Conservation (phyloP, 2,329 filamentous ascomycete genomes). For the Karstenula rhodostoma region DNA sequence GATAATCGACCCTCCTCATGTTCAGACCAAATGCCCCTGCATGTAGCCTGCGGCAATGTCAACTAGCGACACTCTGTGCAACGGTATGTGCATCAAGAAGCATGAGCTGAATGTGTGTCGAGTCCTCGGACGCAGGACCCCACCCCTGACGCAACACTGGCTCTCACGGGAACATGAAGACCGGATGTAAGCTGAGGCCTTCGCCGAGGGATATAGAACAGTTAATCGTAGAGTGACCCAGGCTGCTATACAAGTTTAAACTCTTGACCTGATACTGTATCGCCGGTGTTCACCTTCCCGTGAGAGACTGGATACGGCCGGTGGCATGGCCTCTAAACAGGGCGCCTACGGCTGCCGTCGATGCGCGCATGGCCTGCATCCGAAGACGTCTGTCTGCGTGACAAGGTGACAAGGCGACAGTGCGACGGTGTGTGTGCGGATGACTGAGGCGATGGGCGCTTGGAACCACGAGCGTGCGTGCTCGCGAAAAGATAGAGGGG, state of each 20-base stretch:
- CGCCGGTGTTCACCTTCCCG: too few relatives aligned
- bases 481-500: background rate
- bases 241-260: too few relatives aligned
- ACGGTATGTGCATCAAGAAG: background rate
- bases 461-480: background rate
- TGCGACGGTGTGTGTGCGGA: too few relatives aligned
- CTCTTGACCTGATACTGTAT: too few relatives aligned
- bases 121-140: conserved; percentile 11
- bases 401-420: background rate
- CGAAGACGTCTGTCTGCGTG: background rate
- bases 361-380: background rate
- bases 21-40: background rate
- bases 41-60: conserved; percentile 3
- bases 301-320: conserved; percentile 11
- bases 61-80: background rate
- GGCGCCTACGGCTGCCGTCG: conserved; percentile 12
- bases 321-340: conserved; percentile 7
- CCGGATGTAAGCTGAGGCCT: too few relatives aligned
- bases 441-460: too few relatives aligned
- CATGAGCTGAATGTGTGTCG: background rate
- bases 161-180: too few relatives aligned
- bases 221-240: too few relatives aligned
- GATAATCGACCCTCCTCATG: conserved; percentile 25
- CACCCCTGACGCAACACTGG: conserved; percentile 19
- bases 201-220: too few relatives aligned